Conservation (phyloP, 2,329 filamentous ascomycete species). For the Ceratocystis diversiconidia region DNA sequence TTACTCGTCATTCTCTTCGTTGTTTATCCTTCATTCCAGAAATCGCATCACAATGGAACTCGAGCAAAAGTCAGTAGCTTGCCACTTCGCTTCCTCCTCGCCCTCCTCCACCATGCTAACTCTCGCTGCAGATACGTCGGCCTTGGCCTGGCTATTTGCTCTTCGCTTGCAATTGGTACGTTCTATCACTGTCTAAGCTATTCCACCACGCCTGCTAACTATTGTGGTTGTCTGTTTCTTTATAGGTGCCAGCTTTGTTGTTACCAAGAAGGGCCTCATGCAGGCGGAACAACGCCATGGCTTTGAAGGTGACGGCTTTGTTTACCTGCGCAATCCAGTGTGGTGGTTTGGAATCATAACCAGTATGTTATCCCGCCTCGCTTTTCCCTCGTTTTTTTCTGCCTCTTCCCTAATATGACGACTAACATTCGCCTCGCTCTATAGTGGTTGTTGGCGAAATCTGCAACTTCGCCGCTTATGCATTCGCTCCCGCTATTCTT, state of each 20-base stretch:
- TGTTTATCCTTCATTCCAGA: too few relatives aligned
- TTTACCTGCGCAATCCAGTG: conserved; percentile 83
- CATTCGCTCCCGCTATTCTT: conserved; percentile 95
- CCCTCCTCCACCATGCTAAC: neutral
- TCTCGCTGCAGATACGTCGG: conserved; percentile 52
- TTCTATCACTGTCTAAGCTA: conserved; percentile 12
- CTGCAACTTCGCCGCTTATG: conserved; percentile 96
- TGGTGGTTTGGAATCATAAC: conserved; percentile 95
- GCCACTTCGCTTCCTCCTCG: neutral
- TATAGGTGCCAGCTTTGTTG: conserved; percentile 87
- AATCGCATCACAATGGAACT: conserved; percentile 12
- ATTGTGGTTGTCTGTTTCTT: neutral
- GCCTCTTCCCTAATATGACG: neutral
- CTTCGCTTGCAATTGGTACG: conserved; percentile 63
- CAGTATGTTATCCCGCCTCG: conserved; percentile 40
- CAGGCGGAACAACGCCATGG: conserved; percentile 84
- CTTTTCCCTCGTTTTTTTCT: neutral
- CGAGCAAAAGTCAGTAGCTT: conserved; percentile 17
- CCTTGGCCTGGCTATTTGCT: conserved; percentile 58
- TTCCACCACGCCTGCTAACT: conserved; percentile 20
- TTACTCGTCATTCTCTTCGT: neutral
- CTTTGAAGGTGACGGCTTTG: conserved; percentile 91
- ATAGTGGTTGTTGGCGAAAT: conserved; percentile 83
- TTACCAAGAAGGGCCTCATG: conserved; percentile 96
- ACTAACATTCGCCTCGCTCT: conserved; percentile 42